Conservation (phyloP, 73 alveolate genomes). For the Tetrahymena elliotti region DNA sequence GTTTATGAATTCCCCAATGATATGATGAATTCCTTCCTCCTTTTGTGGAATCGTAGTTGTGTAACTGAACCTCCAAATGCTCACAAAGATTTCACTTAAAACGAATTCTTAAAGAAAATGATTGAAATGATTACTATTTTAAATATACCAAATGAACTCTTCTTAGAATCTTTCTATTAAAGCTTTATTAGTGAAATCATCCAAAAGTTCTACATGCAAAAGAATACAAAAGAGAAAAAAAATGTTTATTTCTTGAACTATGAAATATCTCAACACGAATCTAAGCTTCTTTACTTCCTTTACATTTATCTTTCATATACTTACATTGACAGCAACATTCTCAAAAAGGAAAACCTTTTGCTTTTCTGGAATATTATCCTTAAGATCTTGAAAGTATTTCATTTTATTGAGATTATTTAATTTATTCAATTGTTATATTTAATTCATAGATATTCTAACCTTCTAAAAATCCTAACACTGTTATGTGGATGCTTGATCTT, state of each 20-base stretch:
- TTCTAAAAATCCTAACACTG: conserved; percentile 30
- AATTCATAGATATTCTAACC: neutral
- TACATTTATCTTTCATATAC: conserved; percentile 19
- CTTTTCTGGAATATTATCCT: conserved; percentile 20
- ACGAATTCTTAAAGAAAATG: conserved; percentile 23
- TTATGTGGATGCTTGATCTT: conserved; percentile 26
- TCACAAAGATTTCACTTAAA: conserved; percentile 8
- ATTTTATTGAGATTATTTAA: neutral
- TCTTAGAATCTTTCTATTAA: conserved; percentile 13
- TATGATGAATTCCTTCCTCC: conserved; percentile 15
- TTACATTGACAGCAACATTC: conserved; percentile 8
- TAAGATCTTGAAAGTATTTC: conserved; percentile 9
- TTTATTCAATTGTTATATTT: neutral
- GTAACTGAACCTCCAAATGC: neutral
- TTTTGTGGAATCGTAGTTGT: conserved; percentile 7
- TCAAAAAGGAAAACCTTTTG: conserved; percentile 16
- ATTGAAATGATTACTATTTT: conserved; percentile 15
- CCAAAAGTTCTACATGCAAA: conserved; percentile 6
- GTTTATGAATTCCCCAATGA: conserved; percentile 13
- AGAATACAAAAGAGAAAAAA: conserved; percentile 18
- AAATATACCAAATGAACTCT: conserved; percentile 19
- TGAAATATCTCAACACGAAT: conserved; percentile 13
- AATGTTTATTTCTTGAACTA: conserved; percentile 8
- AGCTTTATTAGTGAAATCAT: conserved; percentile 5
- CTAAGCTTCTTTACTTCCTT: conserved; percentile 7